Evolutionary conservation across 257 asterid species (phyloP).

Genomic region (Marsdenia floribunda): DNA sequence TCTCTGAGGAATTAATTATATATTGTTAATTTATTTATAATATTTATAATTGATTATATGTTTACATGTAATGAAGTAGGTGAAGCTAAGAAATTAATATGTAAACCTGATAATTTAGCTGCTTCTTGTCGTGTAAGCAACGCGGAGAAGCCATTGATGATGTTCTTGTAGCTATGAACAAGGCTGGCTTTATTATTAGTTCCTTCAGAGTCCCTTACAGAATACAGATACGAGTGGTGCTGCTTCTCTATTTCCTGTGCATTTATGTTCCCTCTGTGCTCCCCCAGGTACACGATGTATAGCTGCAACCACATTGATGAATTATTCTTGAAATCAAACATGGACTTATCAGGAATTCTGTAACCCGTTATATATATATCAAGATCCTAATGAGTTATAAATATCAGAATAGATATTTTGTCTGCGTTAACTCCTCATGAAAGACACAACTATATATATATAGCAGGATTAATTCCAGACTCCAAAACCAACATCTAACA

Average conservation of each 20-base stretch:
- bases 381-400: no score
- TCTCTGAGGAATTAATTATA: constrained; percentile 20
- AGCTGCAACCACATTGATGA: neutral
- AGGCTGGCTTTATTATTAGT: neutral
- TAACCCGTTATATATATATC: no score
- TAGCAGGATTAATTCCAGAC: constrained; percentile 1
- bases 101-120: constrained; percentile 25
- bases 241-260: constrained; percentile 32
- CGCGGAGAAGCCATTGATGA: constrained; percentile 57
- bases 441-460: neutral
- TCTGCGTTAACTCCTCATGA: no score
- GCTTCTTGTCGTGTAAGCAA: constrained; percentile 45
- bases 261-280: constrained; percentile 31
- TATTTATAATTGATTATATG: no score
- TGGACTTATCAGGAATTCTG: no score
- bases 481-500: no score
- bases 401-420: no score
- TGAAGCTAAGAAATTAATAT: no score
- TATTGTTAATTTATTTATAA: no score
- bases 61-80: no score
- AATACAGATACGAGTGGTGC: constrained; percentile 31
- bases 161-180: constrained; percentile 39
- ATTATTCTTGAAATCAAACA: no score
- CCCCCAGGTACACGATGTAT: constrained; percentile 43
- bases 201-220: constrained; percentile 27